Conservation (phyloP, 768 basidiomycete genomes). For the Clavulina sp. region DNA sequence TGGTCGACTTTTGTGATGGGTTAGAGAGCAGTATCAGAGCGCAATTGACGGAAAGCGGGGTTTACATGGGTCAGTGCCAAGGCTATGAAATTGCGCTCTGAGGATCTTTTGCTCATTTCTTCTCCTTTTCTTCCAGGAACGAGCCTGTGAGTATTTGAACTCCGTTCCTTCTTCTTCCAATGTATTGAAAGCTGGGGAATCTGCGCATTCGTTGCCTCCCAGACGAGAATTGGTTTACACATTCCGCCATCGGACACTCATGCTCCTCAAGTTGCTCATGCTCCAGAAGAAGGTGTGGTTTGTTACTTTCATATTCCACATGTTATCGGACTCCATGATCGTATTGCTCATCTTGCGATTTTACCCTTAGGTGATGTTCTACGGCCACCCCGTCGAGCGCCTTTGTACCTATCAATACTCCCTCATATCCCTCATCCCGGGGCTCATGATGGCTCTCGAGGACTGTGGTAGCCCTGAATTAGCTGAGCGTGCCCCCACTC, state of each 20-base stretch:
- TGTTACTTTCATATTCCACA: neutral
- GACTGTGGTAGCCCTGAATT: constrained; percentile 85
- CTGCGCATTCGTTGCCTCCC: constrained; percentile 3
- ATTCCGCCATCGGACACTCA: constrained; percentile 79
- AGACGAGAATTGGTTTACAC: constrained; percentile 86
- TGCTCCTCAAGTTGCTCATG: constrained; percentile 90
- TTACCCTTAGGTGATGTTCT: constrained; percentile 71
- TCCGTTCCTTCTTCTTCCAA: too few species aligned
- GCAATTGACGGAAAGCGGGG: constrained; percentile 77
- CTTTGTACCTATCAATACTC: constrained; percentile 97
- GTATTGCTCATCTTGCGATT: neutral
- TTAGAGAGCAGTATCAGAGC: constrained; percentile 58
- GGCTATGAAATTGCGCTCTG: neutral
- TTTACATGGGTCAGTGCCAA: constrained; percentile 72
- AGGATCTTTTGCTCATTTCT: neutral
- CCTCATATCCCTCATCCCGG: constrained; percentile 81
- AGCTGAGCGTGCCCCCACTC: constrained; percentile 37
- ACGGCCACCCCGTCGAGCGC: constrained; percentile 87
- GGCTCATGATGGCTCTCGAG: constrained; percentile 71
- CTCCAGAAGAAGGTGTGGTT: constrained; percentile 68
- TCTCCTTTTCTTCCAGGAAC: constrained; percentile 31
- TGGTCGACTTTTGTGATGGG: constrained; percentile 72
- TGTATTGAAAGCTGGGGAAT: neutral
- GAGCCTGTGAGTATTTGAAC: constrained; percentile 34
- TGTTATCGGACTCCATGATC: neutral